phyloP scores from a whole-genome alignment of 768 basidiomycete genomes.

The Chalciporus chontae region DNA sequence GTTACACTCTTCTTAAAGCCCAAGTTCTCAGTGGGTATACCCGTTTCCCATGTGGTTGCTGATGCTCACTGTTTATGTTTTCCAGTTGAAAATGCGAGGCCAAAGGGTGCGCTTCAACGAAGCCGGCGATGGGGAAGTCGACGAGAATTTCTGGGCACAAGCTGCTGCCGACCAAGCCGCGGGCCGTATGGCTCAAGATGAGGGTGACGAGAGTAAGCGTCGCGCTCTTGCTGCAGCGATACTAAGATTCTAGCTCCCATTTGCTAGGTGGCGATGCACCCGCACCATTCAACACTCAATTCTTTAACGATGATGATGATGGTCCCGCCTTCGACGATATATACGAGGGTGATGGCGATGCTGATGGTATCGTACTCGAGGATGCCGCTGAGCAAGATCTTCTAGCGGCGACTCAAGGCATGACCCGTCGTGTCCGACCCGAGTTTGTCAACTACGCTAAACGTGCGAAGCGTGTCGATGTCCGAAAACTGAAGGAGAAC shows the following conservation, averaged over 20 bases:
- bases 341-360: constrained; percentile 45
- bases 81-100: constrained; percentile 86
- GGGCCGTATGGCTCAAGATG: constrained; percentile 47
- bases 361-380: constrained; percentile 41
- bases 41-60: neutral
- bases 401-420: constrained; percentile 73
- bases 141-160: constrained; percentile 97
- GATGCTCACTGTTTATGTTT: constrained; percentile 1
- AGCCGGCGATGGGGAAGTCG: constrained; percentile 80
- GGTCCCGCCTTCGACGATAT: constrained; percentile 66
- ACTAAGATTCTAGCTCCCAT: constrained; percentile 11
- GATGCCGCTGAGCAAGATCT: constrained; percentile 85
- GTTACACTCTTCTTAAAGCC: constrained; percentile 95
- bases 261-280: constrained; percentile 44
- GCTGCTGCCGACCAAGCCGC: constrained; percentile 83
- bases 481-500: constrained; percentile 94
- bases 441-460: constrained; percentile 93
- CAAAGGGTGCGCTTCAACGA: constrained; percentile 53
- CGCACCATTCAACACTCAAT: constrained; percentile 89
- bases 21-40: constrained; percentile 74
- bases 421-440: constrained; percentile 75
- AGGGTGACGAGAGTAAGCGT: constrained; percentile 60
- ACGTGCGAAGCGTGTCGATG: constrained; percentile 94
- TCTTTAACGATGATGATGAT: constrained; percentile 94
- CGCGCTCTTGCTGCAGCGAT: neutral